phyloP scores from a whole-genome alignment of 2,329 filamentous ascomycete species.

The Huntiella omanensis region DNA sequence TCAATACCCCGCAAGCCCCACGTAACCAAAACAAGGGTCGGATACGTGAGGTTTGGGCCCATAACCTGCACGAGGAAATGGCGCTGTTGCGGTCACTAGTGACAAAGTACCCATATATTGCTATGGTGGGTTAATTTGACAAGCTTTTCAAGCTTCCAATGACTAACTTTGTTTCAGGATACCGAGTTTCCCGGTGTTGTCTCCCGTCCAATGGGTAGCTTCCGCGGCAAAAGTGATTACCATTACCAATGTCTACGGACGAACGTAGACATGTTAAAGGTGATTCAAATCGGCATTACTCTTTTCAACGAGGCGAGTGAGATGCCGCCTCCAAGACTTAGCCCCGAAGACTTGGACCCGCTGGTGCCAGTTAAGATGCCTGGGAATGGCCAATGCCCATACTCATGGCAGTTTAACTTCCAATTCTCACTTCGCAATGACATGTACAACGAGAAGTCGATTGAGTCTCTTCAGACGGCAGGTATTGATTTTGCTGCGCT shows the following conservation, averaged over 20 bases:
- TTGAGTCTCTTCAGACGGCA: constrained; percentile 72
- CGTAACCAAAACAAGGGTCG: constrained; percentile 48
- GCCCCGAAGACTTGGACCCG: constrained; percentile 24
- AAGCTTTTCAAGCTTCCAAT: neutral
- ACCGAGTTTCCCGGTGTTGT: constrained; percentile 98
- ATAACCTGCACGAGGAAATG: constrained; percentile 86
- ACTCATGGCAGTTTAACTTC: constrained; percentile 99
- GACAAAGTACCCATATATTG: constrained; percentile 85
- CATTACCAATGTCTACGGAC: constrained; percentile 95
- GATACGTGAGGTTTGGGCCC: constrained; percentile 92
- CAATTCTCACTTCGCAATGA: constrained; percentile 85
- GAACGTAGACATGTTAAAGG: constrained; percentile 92
- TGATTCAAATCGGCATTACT: constrained; percentile 91
- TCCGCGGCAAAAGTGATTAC: constrained; percentile 89
- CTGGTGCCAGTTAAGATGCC: constrained; percentile 17
- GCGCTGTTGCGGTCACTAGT: constrained; percentile 62
- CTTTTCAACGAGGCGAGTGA: constrained; percentile 85
- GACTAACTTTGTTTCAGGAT: constrained; percentile 38
- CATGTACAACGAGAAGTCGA: constrained; percentile 95
- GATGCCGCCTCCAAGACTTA: constrained; percentile 53
- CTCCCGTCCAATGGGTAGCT: constrained; percentile 82
- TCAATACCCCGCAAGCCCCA: constrained; percentile 18
- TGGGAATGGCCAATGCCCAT: constrained; percentile 42
- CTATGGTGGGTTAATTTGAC: constrained; percentile 49
- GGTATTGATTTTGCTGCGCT: constrained; percentile 83